Evolutionary conservation across 2,329 filamentous ascomycete genomes (phyloP).

Genomic region (Penicillium sp.): DNA sequence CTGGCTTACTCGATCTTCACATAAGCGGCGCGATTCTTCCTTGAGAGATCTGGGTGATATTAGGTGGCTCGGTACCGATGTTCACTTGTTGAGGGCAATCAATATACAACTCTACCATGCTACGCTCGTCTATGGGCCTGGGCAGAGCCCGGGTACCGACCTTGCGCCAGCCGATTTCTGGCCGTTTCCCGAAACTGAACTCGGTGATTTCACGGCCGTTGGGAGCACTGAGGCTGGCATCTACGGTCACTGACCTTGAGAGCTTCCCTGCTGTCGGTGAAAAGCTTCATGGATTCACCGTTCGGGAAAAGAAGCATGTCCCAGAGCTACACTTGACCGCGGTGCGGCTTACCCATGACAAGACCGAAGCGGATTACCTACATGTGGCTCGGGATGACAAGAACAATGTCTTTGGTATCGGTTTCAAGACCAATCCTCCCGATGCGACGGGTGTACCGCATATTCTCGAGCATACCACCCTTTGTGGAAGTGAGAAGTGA

Average conservation of each 20-base stretch:
- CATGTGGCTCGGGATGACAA: constrained; percentile 93
- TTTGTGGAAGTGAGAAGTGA: constrained; percentile 93
- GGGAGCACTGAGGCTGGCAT: constrained; percentile 29
- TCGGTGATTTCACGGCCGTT: constrained; percentile 18
- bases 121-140: constrained; percentile 34
- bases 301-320: constrained; percentile 85
- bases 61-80: background rate
- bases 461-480: constrained; percentile 94
- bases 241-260: constrained; percentile 74
- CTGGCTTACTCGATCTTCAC: background rate
- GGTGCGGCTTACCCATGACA: constrained; percentile 86
- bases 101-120: constrained; percentile 26
- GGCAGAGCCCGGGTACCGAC: constrained; percentile 27
- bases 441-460: constrained; percentile 96
- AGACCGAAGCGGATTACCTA: constrained; percentile 92
- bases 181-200: constrained; percentile 22
- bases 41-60: background rate
- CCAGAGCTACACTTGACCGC: constrained; percentile 93
- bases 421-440: constrained; percentile 98
- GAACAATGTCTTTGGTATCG: constrained; percentile 99
- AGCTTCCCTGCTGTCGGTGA: constrained; percentile 78
- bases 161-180: constrained; percentile 20
- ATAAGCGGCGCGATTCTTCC: background rate
- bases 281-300: constrained; percentile 89
- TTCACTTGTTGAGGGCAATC: background rate